Conservation (phyloP, 768 basidiomycete genomes). For the Podaxis pistillaris region DNA sequence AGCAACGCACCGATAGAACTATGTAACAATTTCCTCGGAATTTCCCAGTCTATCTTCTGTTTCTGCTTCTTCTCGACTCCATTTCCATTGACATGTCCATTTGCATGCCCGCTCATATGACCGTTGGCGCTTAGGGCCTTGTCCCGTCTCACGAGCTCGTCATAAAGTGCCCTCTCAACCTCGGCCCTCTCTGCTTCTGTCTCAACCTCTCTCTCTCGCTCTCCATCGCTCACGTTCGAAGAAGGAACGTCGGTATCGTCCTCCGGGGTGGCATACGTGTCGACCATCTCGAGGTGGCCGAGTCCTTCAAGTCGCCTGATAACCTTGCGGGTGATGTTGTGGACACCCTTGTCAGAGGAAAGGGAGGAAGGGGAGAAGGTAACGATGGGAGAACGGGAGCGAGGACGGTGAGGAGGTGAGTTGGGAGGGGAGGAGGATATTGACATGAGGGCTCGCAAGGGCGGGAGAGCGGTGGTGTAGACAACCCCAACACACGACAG, state of each 20-base stretch:
- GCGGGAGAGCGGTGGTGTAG: background rate
- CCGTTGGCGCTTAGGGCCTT: slow-evolving; percentile 13
- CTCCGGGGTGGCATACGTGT: slow-evolving; percentile 27
- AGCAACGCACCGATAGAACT: slow-evolving; percentile 76
- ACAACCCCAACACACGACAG: background rate
- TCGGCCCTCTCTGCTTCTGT: slow-evolving; percentile 24
- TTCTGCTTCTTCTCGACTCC: slow-evolving; percentile 17
- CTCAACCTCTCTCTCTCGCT: slow-evolving; percentile 21
- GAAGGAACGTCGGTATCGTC: slow-evolving; percentile 23
- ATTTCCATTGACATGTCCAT: slow-evolving; percentile 17
- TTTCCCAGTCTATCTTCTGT: slow-evolving; percentile 76
- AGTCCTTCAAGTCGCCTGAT: slow-evolving; percentile 47
- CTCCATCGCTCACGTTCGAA: slow-evolving; percentile 19
- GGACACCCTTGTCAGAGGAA: slow-evolving; percentile 36
- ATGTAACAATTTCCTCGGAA: slow-evolving; percentile 85
- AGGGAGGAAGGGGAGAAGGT: slow-evolving; percentile 37
- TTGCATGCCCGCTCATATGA: slow-evolving; percentile 16
- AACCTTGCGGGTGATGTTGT: slow-evolving; percentile 48
- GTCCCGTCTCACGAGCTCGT: slow-evolving; percentile 16
- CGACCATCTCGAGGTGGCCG: slow-evolving; percentile 35
- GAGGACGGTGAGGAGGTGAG: background rate
- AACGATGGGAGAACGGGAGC: slow-evolving; percentile 33
- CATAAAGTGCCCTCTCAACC: slow-evolving; percentile 23
- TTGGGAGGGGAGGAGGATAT: background rate
- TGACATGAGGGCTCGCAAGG: background rate